Evolutionary conservation across 257 asterid species (phyloP).

Genomic region (Capsicum baccatum): DNA sequence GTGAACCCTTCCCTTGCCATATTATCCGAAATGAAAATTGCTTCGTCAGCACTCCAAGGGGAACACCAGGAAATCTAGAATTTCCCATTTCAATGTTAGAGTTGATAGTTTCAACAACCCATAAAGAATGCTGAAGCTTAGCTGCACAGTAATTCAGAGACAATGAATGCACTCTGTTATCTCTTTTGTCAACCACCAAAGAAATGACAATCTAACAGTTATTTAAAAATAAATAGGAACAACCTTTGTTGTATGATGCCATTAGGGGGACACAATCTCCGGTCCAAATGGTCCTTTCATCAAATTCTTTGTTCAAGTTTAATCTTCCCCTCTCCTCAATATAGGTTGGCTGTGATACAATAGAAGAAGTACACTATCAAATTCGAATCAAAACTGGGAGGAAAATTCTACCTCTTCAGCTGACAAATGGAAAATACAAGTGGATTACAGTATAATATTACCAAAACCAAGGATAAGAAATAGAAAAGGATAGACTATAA

Average conservation of each 20-base stretch:
- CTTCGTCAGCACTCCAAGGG: constrained; percentile 57
- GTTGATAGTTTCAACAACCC: constrained; percentile 74
- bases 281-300: constrained; percentile 93
- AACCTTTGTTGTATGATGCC: constrained; percentile 89
- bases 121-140: constrained; percentile 88
- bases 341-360: constrained; percentile 59
- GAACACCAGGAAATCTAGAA: constrained; percentile 51
- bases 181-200: constrained; percentile 19
- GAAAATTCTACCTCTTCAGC: constrained; percentile 18
- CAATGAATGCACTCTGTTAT: constrained; percentile 11
- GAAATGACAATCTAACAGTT: constrained; percentile 14
- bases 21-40: constrained; percentile 77
- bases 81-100: constrained; percentile 53
- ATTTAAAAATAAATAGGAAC: constrained; percentile 17
- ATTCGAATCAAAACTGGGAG: not conserved
- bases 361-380: constrained; percentile 28
- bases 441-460: not conserved
- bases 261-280: constrained; percentile 76
- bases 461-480: not conserved
- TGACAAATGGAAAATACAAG: not conserved
- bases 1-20: constrained; percentile 97
- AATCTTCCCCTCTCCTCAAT: constrained; percentile 86
- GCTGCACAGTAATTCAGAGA: constrained; percentile 52
- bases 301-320: constrained; percentile 76
- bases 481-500: not conserved